Evolutionary conservation across 140 eudicot genomes (phyloP).

Genomic region (Erigeron philadelphicus): DNA sequence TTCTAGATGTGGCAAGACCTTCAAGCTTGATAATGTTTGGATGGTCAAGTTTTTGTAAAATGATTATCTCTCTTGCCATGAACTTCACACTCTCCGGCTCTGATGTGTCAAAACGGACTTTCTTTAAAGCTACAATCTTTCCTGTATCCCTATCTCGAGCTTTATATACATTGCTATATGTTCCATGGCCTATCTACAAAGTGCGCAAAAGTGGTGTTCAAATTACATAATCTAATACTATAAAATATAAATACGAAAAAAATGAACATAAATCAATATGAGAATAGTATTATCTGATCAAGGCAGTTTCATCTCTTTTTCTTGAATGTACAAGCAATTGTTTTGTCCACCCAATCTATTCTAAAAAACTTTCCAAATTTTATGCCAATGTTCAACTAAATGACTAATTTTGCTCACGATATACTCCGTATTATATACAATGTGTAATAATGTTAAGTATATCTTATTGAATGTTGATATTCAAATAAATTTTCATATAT

Average conservation of each 20-base stretch:
- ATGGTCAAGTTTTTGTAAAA: slow-evolving; percentile 63
- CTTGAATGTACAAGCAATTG: too few relatives aligned
- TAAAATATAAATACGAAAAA: neutral
- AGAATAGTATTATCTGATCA: too few relatives aligned
- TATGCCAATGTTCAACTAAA: too few relatives aligned
- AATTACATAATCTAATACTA: neutral
- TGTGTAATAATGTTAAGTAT: too few relatives aligned
- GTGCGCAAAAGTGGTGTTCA: slow-evolving; percentile 4
- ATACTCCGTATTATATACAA: too few relatives aligned
- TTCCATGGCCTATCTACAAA: slow-evolving; percentile 75
- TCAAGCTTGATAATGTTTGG: slow-evolving; percentile 84
- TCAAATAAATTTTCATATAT: too few relatives aligned
- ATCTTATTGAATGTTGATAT: too few relatives aligned
- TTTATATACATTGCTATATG: slow-evolving; percentile 83
- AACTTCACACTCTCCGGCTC: slow-evolving; percentile 77
- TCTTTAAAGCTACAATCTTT: slow-evolving; percentile 76
- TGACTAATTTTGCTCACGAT: too few relatives aligned
- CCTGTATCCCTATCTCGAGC: slow-evolving; percentile 72
- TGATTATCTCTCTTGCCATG: slow-evolving; percentile 82
- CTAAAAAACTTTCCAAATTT: too few relatives aligned
- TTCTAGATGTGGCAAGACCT: slow-evolving; percentile 87
- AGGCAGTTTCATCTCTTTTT: too few relatives aligned
- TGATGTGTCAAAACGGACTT: slow-evolving; percentile 83
- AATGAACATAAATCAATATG: neutral
- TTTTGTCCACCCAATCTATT: too few relatives aligned